phyloP scores from a whole-genome alignment of 2,329 filamentous ascomycete species.

The Ilyonectria robusta region DNA sequence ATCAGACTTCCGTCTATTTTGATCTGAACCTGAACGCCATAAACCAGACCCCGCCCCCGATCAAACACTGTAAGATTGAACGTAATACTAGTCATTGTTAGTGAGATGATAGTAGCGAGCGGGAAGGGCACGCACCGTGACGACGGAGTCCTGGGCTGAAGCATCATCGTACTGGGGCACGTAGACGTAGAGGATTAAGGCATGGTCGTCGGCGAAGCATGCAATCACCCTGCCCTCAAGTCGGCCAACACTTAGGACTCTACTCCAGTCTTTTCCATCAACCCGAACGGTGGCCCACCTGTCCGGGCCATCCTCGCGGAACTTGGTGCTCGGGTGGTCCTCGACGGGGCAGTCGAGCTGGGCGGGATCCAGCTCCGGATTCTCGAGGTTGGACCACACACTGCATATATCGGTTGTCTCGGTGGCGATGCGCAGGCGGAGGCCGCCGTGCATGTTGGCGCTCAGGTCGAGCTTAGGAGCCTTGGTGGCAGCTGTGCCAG shows the following conservation, averaged over 20 bases:
- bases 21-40: conserved; percentile 31
- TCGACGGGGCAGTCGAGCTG: conserved; percentile 80
- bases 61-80: conserved; percentile 59
- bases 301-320: conserved; percentile 82
- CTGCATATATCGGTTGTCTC: conserved; percentile 89
- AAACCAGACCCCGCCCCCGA: not conserved
- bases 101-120: not conserved
- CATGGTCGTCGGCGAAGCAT: conserved; percentile 86
- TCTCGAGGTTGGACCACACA: conserved; percentile 87
- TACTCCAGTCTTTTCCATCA: conserved; percentile 94
- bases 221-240: conserved; percentile 93
- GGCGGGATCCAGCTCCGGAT: conserved; percentile 87
- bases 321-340: conserved; percentile 85
- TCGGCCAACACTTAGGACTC: conserved; percentile 91
- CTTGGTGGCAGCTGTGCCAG: conserved; percentile 61
- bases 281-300: conserved; percentile 92
- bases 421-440: conserved; percentile 84
- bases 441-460: conserved; percentile 93
- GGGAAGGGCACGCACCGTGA: conserved; percentile 70
- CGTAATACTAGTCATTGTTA: conserved; percentile 57
- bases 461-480: conserved; percentile 84
- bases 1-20: conserved; percentile 1
- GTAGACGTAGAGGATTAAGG: conserved; percentile 87
- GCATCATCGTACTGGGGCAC: conserved; percentile 79
- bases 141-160: conserved; percentile 77